Conservation (phyloP, 2,329 filamentous ascomycete species). For the Metarhizium brunneum region DNA sequence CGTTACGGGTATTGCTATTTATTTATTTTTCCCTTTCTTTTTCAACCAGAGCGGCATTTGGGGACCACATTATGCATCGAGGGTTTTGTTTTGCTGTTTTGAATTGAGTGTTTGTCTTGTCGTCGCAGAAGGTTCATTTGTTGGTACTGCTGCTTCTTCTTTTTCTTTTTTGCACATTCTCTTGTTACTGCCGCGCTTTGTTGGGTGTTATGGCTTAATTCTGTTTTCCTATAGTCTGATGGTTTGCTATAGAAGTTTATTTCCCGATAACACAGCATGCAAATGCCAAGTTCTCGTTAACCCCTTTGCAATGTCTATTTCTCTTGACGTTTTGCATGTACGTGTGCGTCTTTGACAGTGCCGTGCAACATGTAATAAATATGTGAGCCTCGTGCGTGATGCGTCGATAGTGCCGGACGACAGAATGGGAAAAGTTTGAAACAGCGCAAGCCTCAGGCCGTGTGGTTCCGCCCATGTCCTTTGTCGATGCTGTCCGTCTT, state of each 20-base stretch:
- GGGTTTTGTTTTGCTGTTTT: background rate
- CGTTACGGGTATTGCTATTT: background rate
- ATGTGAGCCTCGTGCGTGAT: too few species aligned
- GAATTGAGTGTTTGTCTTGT: background rate
- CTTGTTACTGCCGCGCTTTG: background rate
- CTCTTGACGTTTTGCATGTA: too few species aligned
- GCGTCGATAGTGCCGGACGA: too few species aligned
- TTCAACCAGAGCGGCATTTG: background rate
- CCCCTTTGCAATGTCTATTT: too few species aligned
- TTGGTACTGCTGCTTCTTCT: background rate
- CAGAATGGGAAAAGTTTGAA: too few species aligned
- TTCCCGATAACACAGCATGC: background rate
- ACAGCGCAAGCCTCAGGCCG: too few species aligned
- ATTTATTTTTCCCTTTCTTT: background rate
- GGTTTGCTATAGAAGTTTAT: slow-evolving; percentile 1
- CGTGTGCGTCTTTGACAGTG: background rate
- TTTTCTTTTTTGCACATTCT: background rate
- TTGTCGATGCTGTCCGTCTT: too few species aligned
- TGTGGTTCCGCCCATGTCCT: too few species aligned
- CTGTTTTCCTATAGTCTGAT: background rate
- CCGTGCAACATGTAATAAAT: too few species aligned
- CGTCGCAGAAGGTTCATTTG: background rate
- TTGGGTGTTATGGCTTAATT: background rate
- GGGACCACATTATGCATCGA: background rate
- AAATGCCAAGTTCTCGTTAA: background rate